phyloP scores from a whole-genome alignment of 805 yeast species.

The Wickerhamiella sergipiensis region DNA sequence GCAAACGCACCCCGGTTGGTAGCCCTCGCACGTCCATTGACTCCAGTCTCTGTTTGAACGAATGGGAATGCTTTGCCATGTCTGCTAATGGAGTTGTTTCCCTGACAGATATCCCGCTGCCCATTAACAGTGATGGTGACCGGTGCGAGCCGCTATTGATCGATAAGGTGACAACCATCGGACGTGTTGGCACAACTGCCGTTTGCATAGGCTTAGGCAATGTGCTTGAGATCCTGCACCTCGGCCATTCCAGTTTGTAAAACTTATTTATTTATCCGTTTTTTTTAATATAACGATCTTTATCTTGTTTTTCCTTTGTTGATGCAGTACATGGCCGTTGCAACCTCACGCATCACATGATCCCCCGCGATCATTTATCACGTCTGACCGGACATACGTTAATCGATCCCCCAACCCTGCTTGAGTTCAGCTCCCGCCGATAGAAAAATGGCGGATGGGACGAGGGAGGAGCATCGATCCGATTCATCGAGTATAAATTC shows the following conservation, averaged over 20 bases:
- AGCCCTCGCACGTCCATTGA: background rate
- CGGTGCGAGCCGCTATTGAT: constrained; percentile 27
- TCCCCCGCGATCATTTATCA: background rate
- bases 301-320: no score
- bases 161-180: constrained; percentile 45
- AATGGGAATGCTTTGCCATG: constrained; percentile 77
- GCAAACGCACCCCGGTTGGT: background rate
- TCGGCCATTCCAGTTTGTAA: constrained; percentile 31
- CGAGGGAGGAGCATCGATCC: background rate
- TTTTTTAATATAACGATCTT: no score
- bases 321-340: no score
- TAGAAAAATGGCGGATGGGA: background rate
- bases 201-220: constrained; percentile 66
- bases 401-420: background rate
- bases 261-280: background rate
- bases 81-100: constrained; percentile 49
- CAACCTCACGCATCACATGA: no score
- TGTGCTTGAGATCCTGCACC: constrained; percentile 52
- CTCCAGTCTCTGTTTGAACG: background rate
- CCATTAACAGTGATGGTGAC: background rate
- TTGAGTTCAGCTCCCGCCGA: background rate
- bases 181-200: constrained; percentile 64
- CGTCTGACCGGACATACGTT: background rate
- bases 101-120: constrained; percentile 35
- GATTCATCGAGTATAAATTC: background rate